Percentiles rank a stretch among this genome's conserved stretches.
Conservation (phyloP, 2,329 filamentous ascomycete genomes). For the Cylindrodendrum hubeiense region DNA sequence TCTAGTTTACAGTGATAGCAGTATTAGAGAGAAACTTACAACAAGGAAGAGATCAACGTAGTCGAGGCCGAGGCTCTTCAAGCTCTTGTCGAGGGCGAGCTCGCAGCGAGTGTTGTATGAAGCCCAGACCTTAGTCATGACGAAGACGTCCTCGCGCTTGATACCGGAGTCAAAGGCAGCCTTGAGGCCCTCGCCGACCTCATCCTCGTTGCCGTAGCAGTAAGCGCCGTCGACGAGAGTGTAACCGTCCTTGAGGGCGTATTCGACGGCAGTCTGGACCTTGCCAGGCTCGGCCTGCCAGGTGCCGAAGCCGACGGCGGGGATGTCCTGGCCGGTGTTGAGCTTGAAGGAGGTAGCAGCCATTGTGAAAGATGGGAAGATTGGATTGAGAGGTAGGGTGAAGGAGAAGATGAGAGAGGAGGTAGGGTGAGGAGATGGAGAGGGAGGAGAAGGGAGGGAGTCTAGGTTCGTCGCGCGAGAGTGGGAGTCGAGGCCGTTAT, state of each 20-base stretch:
- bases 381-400: background rate
- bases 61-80: constrained; percentile 80
- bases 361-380: constrained; percentile 53
- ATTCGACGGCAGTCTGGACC: constrained; percentile 68
- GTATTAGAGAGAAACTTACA: constrained; percentile 46
- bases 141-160: constrained; percentile 83
- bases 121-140: constrained; percentile 89
- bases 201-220: constrained; percentile 85
- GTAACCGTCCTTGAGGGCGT: constrained; percentile 70
- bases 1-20: background rate
- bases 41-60: constrained; percentile 87
- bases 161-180: constrained; percentile 78
- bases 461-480: constrained; percentile 8
- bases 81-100: constrained; percentile 77
- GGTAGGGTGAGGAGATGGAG: background rate
- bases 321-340: constrained; percentile 74
- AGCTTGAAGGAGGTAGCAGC: constrained; percentile 70
- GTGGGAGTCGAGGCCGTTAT: constrained; percentile 27
- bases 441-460: background rate
- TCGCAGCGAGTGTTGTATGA: constrained; percentile 80
- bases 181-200: constrained; percentile 83
- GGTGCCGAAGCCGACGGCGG: constrained; percentile 73
- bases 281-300: constrained; percentile 73
- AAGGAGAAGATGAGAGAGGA: background rate
- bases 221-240: constrained; percentile 78